Evolutionary conservation across 176 grass and related monocot species (phyloP), one percentile per base, ranked within the genome.

Genomic region (Oryza australiensis): DNA sequence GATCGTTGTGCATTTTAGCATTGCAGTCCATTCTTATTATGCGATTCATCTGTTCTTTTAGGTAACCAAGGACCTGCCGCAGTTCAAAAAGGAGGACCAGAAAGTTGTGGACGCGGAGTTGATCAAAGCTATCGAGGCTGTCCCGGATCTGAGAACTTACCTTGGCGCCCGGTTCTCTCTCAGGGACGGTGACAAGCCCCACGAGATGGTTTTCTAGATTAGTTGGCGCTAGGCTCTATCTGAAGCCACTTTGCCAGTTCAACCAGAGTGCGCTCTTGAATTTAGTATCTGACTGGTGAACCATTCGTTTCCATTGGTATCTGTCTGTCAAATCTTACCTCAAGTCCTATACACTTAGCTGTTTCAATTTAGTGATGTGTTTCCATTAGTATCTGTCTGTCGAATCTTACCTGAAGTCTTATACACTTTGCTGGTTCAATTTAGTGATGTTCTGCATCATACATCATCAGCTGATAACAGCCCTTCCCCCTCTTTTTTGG

Each of bases 201-300:
- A 97, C 60, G 92, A 97, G 70, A 91, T 94, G 72, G 84, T 90
- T 77, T 97, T 94, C 89, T 97, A 94, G 78, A 92, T 81, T 84
- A 45, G 40, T 57, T 27, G 83, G 69, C 15, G 35, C 34, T 81
- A 69, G 49, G 26, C 69, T 23, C 22, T 13, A 77, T 70, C 23
- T 62, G 64, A 75, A 75, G 63, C 43, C 62, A 37, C 26, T 28
- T 75, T 87, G 71, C 64, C 70, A 68, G 33, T 37, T 73, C 55
- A 60, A 60, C n/a, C 64, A 74, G 37, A 62, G 64, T 48, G 78
- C 1, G 35, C 22, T 75, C 48, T 81, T 69, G 26, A 87, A 62
- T 86, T 81, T 75, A 81, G 33, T 73, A 75, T 75, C 60, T 86
- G 77, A 81, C 46, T 62, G 62, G 70, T 13, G 70, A 86, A 81